A percentile compares a stretch with the other conserved stretches of the same genome.
Evolutionary conservation across 2,329 filamentous ascomycete species (phyloP).

Genomic region (Orbilia ellipsospora): DNA sequence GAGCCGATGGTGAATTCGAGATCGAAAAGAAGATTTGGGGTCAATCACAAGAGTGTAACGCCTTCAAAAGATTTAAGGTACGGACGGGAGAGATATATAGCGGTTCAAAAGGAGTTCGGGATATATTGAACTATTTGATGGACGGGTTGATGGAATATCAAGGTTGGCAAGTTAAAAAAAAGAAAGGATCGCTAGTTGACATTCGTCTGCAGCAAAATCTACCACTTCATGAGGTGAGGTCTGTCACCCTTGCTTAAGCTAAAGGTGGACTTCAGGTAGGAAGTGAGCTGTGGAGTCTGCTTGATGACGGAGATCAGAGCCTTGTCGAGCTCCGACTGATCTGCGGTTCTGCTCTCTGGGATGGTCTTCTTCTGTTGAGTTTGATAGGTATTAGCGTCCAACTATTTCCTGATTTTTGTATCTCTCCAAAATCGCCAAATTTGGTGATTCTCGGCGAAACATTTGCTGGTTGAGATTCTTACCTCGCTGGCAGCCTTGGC

Average conservation of each 20-base stretch:
- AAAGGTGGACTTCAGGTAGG: conserved; percentile 96
- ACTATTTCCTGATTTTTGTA: background rate
- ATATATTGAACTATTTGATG: conserved; percentile 55
- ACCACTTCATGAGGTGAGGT: conserved; percentile 99
- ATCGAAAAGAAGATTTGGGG: conserved; percentile 25
- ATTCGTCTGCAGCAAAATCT: conserved; percentile 65
- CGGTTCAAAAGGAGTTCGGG: conserved; percentile 43
- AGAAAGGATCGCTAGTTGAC: conserved; percentile 48
- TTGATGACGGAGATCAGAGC: conserved; percentile 93
- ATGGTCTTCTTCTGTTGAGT: conserved; percentile 90
- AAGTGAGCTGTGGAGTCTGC: conserved; percentile 93
- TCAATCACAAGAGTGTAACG: conserved; percentile 38
- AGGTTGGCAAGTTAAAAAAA: conserved; percentile 35
- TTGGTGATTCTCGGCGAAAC: too few species aligned
- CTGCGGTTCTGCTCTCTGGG: conserved; percentile 87
- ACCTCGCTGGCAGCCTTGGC: conserved; percentile 66
- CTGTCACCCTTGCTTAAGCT: conserved; percentile 99
- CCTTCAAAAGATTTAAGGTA: conserved; percentile 44
- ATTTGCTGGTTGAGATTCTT: conserved; percentile 14
- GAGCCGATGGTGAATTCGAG: conserved; percentile 16
- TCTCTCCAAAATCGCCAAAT: background rate
- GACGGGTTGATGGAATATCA: conserved; percentile 31
- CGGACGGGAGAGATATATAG: conserved; percentile 42
- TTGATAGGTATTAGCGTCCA: conserved; percentile 61
- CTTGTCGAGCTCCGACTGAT: conserved; percentile 99